These are phyloP conservation scores for Erysimum cheiri DNA, from an alignment of 441 rosid genomes.

Conservation along the genomic window DNA sequence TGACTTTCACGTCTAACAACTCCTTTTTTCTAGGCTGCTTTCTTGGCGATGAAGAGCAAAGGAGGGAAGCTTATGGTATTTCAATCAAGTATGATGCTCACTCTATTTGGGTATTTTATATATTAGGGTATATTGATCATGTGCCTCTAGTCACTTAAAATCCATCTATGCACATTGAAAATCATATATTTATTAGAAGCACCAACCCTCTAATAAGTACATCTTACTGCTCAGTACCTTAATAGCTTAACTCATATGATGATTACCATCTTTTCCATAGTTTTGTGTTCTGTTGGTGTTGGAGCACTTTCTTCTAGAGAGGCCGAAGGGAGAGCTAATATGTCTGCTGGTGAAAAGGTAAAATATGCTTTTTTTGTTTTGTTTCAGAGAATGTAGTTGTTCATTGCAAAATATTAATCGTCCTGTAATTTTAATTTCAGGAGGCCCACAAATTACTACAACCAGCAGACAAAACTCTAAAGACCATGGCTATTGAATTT, in stretches of 20 bases:
- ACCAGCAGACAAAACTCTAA: slow-evolving; percentile 83
- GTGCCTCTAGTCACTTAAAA: slow-evolving; percentile 17
- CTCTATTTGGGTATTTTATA: slow-evolving; percentile 14
- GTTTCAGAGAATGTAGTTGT: slow-evolving; percentile 4
- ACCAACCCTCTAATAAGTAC: slow-evolving; percentile 12
- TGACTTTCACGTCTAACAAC: slow-evolving; percentile 8
- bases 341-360: slow-evolving; percentile 89
- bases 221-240: background rate
- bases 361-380: slow-evolving; percentile 4
- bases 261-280: slow-evolving; percentile 48
- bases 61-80: slow-evolving; percentile 96
- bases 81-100: slow-evolving; percentile 76
- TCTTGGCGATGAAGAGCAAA: slow-evolving; percentile 86
- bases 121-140: slow-evolving; percentile 26
- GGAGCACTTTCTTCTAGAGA: slow-evolving; percentile 95
- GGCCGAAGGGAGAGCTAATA: slow-evolving; percentile 92
- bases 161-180: slow-evolving; percentile 30
- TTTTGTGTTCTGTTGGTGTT: slow-evolving; percentile 86
- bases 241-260: slow-evolving; percentile 28
- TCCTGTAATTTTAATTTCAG: slow-evolving; percentile 50
- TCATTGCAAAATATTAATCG: slow-evolving; percentile 9
- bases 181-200: slow-evolving; percentile 11
- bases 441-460: slow-evolving; percentile 93
- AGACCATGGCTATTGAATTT: slow-evolving; percentile 91
- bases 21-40: slow-evolving; percentile 71